These are phyloP conservation scores for Aureobasidium sp. DNA, from an alignment of 2,329 filamentous ascomycete species.

Conservation along the genomic window DNA sequence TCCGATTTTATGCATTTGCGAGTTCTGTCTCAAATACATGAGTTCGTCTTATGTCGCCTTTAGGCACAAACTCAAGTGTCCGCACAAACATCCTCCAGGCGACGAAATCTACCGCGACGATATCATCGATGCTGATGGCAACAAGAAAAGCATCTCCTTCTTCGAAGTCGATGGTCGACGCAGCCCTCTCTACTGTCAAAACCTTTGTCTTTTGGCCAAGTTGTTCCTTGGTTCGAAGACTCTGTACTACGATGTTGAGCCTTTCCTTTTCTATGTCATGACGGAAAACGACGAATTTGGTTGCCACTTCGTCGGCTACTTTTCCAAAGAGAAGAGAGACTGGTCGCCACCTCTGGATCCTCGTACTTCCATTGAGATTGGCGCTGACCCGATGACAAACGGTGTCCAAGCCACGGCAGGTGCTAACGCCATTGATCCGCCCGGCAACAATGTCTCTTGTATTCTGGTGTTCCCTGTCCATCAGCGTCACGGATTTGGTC, in stretches of 20 bases:
- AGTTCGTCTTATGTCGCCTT: conserved; percentile 97
- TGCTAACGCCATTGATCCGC: conserved; percentile 15
- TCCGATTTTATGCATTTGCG: conserved; percentile 94
- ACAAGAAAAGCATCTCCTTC: conserved; percentile 52
- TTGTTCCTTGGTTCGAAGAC: conserved; percentile 98
- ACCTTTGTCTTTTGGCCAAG: conserved; percentile 90
- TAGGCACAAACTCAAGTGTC: conserved; percentile 92
- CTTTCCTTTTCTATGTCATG: conserved; percentile 94
- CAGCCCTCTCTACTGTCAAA: conserved; percentile 97
- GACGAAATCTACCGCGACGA: conserved; percentile 95
- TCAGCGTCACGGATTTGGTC: conserved; percentile 93
- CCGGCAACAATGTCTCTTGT: conserved; percentile 85
- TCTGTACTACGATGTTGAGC: conserved; percentile 94
- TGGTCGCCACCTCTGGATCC: conserved; percentile 55
- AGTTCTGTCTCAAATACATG: conserved; percentile 99
- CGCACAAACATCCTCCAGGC: conserved; percentile 90
- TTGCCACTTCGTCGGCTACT: conserved; percentile 98
- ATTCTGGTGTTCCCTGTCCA: conserved; percentile 94
- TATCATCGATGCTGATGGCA: conserved; percentile 47
- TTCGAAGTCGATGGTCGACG: conserved; percentile 97
- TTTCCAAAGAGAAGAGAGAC: conserved; percentile 89
- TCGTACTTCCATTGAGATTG: conserved; percentile 21
- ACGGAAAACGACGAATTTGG: conserved; percentile 87
- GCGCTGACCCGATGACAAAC: conserved; percentile 13
- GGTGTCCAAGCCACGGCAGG: conserved; percentile 13